These are phyloP conservation scores for Cladobotryum mycophilum DNA, from an alignment of 2,329 filamentous ascomycete species.

Conservation along the genomic window DNA sequence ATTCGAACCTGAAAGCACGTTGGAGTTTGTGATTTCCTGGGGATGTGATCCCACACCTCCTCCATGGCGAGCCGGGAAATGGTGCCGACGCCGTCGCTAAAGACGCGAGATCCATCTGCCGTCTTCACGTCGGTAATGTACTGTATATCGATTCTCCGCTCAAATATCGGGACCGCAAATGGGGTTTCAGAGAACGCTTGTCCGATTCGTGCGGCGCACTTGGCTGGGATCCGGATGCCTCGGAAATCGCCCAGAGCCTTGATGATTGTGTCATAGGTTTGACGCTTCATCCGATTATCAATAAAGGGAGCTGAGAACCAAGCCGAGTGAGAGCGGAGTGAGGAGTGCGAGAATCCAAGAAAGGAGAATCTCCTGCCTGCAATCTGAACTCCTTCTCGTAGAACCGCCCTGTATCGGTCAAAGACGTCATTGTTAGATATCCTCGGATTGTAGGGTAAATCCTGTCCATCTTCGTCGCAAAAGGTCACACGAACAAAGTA, in stretches of 20 bases:
- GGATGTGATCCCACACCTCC: slow-evolving; percentile 52
- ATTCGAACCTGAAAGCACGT: slow-evolving; percentile 71
- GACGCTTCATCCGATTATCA: slow-evolving; percentile 24
- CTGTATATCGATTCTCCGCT: slow-evolving; percentile 26
- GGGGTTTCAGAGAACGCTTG: slow-evolving; percentile 72
- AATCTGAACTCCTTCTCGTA: slow-evolving; percentile 55
- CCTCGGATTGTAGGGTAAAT: slow-evolving; percentile 51
- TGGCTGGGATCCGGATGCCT: slow-evolving; percentile 46
- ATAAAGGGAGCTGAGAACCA: slow-evolving; percentile 54
- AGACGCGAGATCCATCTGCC: slow-evolving; percentile 46
- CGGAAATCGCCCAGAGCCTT: slow-evolving; percentile 43
- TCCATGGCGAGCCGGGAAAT: slow-evolving; percentile 56
- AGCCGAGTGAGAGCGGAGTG: slow-evolving; percentile 62
- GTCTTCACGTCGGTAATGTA: slow-evolving; percentile 48
- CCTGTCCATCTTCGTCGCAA: slow-evolving; percentile 64
- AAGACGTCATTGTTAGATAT: slow-evolving; percentile 44
- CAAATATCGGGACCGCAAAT: slow-evolving; percentile 48
- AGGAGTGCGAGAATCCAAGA: slow-evolving; percentile 75
- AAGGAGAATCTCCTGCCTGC: slow-evolving; percentile 59
- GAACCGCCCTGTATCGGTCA: slow-evolving; percentile 52
- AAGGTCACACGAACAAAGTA: slow-evolving; percentile 67
- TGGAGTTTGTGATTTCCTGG: slow-evolving; percentile 41
- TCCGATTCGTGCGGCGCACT: slow-evolving; percentile 53
- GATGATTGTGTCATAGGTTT: slow-evolving; percentile 40
- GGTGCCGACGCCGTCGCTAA: slow-evolving; percentile 75